These are phyloP conservation scores for Hypoxylon rickii DNA, from an alignment of 495 filamentous ascomycete genomes.

Conservation along the genomic window DNA sequence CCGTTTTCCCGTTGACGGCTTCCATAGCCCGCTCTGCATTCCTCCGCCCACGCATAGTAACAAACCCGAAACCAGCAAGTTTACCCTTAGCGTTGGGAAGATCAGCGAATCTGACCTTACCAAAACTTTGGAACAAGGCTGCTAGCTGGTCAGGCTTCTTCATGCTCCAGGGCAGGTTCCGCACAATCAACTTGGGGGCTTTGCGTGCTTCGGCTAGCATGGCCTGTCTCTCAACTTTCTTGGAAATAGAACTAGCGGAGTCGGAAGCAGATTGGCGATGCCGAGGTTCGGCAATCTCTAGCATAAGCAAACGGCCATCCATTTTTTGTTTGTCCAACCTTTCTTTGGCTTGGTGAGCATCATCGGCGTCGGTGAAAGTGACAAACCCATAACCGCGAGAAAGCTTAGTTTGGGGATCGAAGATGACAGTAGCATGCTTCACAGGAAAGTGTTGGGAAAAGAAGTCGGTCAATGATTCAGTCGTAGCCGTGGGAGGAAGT, in stretches of 20 bases:
- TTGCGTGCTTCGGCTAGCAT: slow-evolving; percentile 57
- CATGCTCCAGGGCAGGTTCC: slow-evolving; percentile 96
- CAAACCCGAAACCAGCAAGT: slow-evolving; percentile 87
- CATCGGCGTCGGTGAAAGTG: slow-evolving; percentile 90
- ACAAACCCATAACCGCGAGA: slow-evolving; percentile 96
- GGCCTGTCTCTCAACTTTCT: slow-evolving; percentile 64
- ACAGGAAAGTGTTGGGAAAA: slow-evolving; percentile 94
- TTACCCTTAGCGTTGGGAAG: slow-evolving; percentile 77
- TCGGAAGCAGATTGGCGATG: slow-evolving; percentile 64
- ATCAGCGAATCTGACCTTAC: slow-evolving; percentile 82
- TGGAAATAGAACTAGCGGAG: slow-evolving; percentile 41
- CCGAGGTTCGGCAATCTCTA: slow-evolving; percentile 87
- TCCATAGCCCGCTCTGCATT: slow-evolving; percentile 90
- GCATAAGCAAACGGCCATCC: slow-evolving; percentile 76
- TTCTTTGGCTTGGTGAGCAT: slow-evolving; percentile 77
- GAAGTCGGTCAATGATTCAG: slow-evolving; percentile 77
- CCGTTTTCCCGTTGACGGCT: slow-evolving; percentile 81
- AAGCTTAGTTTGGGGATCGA: slow-evolving; percentile 76
- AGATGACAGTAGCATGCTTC: slow-evolving; percentile 89
- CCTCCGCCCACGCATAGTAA: slow-evolving; percentile 82
- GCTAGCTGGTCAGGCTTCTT: slow-evolving; percentile 79
- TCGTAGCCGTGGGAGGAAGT: slow-evolving; percentile 76
- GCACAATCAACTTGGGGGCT: slow-evolving; percentile 85
- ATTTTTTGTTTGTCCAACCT: slow-evolving; percentile 76
- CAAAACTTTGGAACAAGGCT: slow-evolving; percentile 78